phyloP scores from a whole-genome alignment of 106 monocot genomes.

The Allium fistulosum region DNA sequence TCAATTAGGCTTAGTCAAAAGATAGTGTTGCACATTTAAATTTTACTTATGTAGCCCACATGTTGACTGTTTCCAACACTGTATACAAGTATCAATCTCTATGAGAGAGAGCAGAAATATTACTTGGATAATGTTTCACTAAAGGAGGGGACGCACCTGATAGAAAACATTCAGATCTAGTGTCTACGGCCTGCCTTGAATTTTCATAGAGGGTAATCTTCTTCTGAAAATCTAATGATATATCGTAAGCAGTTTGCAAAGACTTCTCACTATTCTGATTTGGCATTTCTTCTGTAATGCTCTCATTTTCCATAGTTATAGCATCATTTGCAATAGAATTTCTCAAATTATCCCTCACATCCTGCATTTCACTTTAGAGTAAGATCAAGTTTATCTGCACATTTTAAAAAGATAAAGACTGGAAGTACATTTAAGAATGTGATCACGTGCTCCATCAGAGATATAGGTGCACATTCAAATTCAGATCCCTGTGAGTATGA shows the following conservation, averaged over 20 bases:
- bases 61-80: no score
- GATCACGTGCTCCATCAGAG: slow-evolving; percentile 76
- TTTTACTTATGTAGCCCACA: no score
- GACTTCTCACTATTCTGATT: slow-evolving; percentile 1
- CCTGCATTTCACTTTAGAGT: slow-evolving; percentile 33
- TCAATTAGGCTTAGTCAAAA: no score
- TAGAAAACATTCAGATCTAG: slow-evolving; percentile 12
- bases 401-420: slow-evolving; percentile 4
- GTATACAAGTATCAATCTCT: no score
- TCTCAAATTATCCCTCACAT: slow-evolving; percentile 83
- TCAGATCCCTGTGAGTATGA: slow-evolving; percentile 42
- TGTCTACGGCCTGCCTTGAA: background rate
- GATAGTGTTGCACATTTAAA: no score
- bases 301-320: slow-evolving; percentile 53
- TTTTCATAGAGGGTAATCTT: slow-evolving; percentile 56
- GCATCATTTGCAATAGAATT: slow-evolving; percentile 62
- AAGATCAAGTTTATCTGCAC: background rate
- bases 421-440: slow-evolving; percentile 73
- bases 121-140: background rate
- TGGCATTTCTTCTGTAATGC: slow-evolving; percentile 9
- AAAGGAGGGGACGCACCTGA: slow-evolving; percentile 25
- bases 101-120: background rate
- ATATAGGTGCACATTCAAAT: slow-evolving; percentile 83
- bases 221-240: slow-evolving; percentile 69
- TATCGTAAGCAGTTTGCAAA: slow-evolving; percentile 9